Percentiles rank a stretch among this genome's conserved stretches.
These are phyloP conservation scores for Exsudoporus frostii DNA, from an alignment of 768 basidiomycete species.

Conservation along the genomic window DNA sequence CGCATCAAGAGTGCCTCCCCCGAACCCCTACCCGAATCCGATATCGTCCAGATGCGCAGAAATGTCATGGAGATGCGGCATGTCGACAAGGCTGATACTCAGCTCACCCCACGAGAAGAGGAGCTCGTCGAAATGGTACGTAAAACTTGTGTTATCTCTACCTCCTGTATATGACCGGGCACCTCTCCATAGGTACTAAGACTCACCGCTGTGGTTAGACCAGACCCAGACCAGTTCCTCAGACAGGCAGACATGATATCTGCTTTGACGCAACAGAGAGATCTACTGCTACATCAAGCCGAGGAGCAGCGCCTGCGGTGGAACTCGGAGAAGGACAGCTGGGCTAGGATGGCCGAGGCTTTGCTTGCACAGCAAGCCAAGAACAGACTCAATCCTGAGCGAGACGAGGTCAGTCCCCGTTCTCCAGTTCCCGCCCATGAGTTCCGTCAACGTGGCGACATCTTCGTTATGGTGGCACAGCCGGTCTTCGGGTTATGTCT, in stretches of 20 bases:
- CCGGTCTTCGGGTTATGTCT: slow-evolving; percentile 7
- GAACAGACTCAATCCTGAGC: slow-evolving; percentile 34
- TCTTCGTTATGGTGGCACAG: not conserved
- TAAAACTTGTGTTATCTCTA: slow-evolving; percentile 9
- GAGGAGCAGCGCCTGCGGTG: slow-evolving; percentile 60
- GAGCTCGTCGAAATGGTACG: slow-evolving; percentile 60
- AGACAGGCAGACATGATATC: slow-evolving; percentile 64
- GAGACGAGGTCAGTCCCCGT: slow-evolving; percentile 42
- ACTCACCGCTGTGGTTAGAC: slow-evolving; percentile 42
- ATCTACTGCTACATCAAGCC: slow-evolving; percentile 49
- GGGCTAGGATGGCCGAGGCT: slow-evolving; percentile 67
- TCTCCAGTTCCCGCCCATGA: not conserved
- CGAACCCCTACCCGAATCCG: slow-evolving; percentile 42
- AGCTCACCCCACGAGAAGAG: slow-evolving; percentile 38
- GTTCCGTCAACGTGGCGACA: not conserved
- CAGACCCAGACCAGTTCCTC: slow-evolving; percentile 45
- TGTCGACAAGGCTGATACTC: slow-evolving; percentile 19
- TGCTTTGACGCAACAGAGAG: slow-evolving; percentile 52
- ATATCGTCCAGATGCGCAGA: slow-evolving; percentile 48
- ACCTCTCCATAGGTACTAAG: slow-evolving; percentile 42
- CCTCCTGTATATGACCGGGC: slow-evolving; percentile 1
- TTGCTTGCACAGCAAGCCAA: slow-evolving; percentile 49
- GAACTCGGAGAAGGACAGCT: slow-evolving; percentile 60
- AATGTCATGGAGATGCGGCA: slow-evolving; percentile 45
- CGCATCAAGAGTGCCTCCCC: slow-evolving; percentile 29